phyloP scores from a whole-genome alignment of 2,329 filamentous ascomycete species.

The Coccinonectria pachysandricola region DNA sequence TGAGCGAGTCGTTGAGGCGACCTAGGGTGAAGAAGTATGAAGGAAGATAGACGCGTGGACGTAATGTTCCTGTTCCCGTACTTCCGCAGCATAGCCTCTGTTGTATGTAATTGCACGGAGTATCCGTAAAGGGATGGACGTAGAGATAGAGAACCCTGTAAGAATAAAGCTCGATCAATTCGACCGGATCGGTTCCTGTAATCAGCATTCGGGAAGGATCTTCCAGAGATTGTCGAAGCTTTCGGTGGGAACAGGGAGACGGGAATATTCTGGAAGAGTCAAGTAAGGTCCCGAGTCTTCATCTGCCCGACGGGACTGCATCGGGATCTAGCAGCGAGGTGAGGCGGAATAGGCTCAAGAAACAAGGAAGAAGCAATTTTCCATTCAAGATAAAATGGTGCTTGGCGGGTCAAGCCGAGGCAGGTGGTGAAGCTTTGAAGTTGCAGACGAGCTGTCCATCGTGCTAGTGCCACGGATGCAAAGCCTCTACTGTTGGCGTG shows the following conservation, averaged over 20 bases:
- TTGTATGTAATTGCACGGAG: no score
- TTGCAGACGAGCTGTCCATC: no score
- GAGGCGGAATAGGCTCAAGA: not conserved
- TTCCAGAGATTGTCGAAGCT: not conserved
- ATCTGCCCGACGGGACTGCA: not conserved
- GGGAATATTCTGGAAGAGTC: not conserved
- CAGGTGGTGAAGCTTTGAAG: no score
- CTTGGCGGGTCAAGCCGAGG: not conserved
- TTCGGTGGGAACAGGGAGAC: not conserved
- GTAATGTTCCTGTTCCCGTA: no score
- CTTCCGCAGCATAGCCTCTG: no score
- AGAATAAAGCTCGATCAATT: not conserved
- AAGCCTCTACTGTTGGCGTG: no score
- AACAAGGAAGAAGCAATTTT: not conserved
- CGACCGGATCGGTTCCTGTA: not conserved
- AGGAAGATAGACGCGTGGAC: no score
- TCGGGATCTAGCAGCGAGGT: not conserved
- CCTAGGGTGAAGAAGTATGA: no score
- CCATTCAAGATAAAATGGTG: not conserved
- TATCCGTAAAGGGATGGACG: no score
- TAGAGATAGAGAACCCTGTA: not conserved
- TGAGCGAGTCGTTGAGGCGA: no score
- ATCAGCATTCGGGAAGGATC: not conserved
- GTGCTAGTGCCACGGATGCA: no score
- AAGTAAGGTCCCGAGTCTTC: not conserved